Evolutionary conservation across 2,329 filamentous ascomycete species (phyloP), one percentile per base, ranked within the genome.

Genomic region (Colletotrichum higginsianum): DNA sequence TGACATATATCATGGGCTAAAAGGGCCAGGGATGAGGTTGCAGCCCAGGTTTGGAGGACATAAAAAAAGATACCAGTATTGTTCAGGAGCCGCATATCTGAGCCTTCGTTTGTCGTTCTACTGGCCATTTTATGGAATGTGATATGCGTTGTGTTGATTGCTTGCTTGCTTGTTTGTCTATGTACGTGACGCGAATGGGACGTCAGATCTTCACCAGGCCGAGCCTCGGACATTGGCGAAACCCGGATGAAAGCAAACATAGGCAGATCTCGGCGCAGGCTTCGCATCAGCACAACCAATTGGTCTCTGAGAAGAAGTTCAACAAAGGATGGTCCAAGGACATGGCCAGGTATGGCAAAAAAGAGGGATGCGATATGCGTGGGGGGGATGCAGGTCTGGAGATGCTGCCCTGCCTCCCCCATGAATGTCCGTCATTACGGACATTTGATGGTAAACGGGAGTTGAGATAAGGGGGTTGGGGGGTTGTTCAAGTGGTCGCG

Each of bases 21-120:
- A 47, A 12, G 55, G 40, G 15, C 21, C 21, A 38, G 46, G 15
- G 18, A 21, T 40, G 18, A 15, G 30, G 30, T 60, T 55, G 52
- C 18, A 44, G 47, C 23, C 9, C 8, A 26, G 46, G 16, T 35
- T 40, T 12, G 13, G 47, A 63, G 56, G 26, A 55, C 12, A 66
- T 38, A 40, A 56, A 21, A 67, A 35, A 66, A 69, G 67, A 66
- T 69, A 69, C 67, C 67, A 69, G n/a, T 16, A 13, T 40, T 58
- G 8, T 50, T 35, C 5, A 62, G 15, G 18, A 40, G 35, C 13
- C 46, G 46, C 21, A 50, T 62, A 30, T 4, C n/a, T 38, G 35
- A 42, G 18, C 15, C n/a, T 26, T 50, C 30, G 15, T n/a, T 40
- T 35, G 9, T 35, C 26, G 9, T 49, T n/a, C 30, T 61, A 13